Evolutionary conservation across 2,329 filamentous ascomycete genomes (phyloP), one percentile per base, ranked within the genome.

Genomic region (Sporothrix brasiliensis): DNA sequence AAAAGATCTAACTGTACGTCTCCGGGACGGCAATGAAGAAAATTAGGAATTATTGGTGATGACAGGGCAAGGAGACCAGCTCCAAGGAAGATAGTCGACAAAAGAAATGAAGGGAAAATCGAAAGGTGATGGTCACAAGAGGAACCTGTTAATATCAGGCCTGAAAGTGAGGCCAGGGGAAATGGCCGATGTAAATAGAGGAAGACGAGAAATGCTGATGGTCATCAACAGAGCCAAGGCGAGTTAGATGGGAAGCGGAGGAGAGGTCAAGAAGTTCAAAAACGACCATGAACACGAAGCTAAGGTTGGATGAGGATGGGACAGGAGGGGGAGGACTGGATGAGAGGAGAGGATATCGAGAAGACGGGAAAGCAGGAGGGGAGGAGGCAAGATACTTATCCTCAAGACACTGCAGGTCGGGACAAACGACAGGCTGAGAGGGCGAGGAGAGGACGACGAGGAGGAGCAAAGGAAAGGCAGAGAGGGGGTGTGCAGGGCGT

Each of bases 31-130:
- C n/a, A 24, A 6, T 9, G 60, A n/a, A 34, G 49, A 66, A 67
- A 27, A 76, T 76, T 77, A 76, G 49, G 63, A 73, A 75, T 75
- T 77, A 77, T 53, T 69, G 30, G 52, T 44, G 30, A 4, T 24
- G 39, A 54, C 61, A 34, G 41, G 53, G 14, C 13, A 52, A 69
- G 75, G 75, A 76, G 77, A 53, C 76, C 76, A 72, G 76, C 75
- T 77, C 74, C 75, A 66, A 69, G 56, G 71, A 71, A 63, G 27
- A 71, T 47, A 24, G 56, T 73, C 72, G 34, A 49, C 49, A 30
- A 30, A 30, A 39, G 66, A 50, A 44, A 61, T 50, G 69, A 68
- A 58, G 21, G 54, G 21, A 72, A 44, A 52, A 27, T 69, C 49
- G 68, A 50, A 68, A 67, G 63, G 54, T 19, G 41, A 49, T 69